Evolutionary conservation across 305 asterid species (phyloP).

Genomic region (Striga hermonthica): DNA sequence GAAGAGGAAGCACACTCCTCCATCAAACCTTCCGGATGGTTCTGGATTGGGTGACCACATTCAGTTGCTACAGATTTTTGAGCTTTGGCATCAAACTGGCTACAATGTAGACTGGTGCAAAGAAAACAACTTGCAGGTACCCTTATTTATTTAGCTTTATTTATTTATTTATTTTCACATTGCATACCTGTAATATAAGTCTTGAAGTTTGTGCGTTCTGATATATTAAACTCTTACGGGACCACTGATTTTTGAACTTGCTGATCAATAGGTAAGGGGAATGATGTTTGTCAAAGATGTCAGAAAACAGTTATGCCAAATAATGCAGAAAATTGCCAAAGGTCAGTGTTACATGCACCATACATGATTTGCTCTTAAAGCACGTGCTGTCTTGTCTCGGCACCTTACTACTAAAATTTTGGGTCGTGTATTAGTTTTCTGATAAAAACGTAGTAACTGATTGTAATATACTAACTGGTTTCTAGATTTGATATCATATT

Average conservation of each 20-base stretch:
- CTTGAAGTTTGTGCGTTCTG: slow-evolving; percentile 4
- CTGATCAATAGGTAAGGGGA: slow-evolving; percentile 69
- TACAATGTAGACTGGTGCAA: slow-evolving; percentile 73
- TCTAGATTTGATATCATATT: slow-evolving; percentile 11
- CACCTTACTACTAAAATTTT: neutral
- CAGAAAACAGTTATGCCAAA: slow-evolving; percentile 84
- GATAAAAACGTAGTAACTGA: neutral
- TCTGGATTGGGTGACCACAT: slow-evolving; percentile 95
- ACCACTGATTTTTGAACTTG: slow-evolving; percentile 23
- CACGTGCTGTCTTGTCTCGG: neutral
- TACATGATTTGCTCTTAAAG: neutral
- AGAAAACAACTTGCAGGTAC: slow-evolving; percentile 85
- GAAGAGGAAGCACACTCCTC: slow-evolving; percentile 71
- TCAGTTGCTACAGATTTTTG: slow-evolving; percentile 85
- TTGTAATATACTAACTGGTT: slow-evolving; percentile 5
- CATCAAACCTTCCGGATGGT: slow-evolving; percentile 84
- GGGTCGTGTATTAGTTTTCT: slow-evolving; percentile 11
- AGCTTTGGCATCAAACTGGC: slow-evolving; percentile 80
- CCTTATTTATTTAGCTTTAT: too few relatives aligned
- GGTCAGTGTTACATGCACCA: slow-evolving; percentile 40
- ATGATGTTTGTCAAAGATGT: slow-evolving; percentile 89
- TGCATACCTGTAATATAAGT: slow-evolving; percentile 13
- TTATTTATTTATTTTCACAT: neutral
- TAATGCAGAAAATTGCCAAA: slow-evolving; percentile 84
- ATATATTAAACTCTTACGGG: neutral